Conservation (phyloP, 176 grass and related monocot genomes). For the Olyra latifolia region DNA sequence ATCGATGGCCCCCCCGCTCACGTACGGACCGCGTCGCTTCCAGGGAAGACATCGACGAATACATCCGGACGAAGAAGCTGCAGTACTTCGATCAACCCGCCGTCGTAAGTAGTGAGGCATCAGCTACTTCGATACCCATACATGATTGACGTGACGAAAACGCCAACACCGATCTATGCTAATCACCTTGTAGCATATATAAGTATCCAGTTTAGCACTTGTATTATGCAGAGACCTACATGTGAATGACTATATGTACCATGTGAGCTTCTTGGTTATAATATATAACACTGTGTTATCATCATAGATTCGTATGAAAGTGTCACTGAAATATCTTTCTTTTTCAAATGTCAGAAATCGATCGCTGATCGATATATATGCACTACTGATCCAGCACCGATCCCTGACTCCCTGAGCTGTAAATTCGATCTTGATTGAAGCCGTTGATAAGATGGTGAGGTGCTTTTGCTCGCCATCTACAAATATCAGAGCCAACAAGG, state of each 20-base stretch:
- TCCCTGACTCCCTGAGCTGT: background rate
- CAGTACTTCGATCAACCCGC: slow-evolving; percentile 16
- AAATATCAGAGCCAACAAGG: no score
- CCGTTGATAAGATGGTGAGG: background rate
- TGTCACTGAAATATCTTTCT: background rate
- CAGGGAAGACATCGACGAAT: background rate
- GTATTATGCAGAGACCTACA: no score
- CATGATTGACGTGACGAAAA: no score
- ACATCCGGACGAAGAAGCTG: slow-evolving; percentile 9
- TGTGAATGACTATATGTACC: no score
- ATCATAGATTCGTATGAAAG: slow-evolving; percentile 10
- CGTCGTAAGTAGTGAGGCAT: background rate
- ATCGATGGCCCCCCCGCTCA: background rate
- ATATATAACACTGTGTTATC: background rate
- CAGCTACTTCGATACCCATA: no score
- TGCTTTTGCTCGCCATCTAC: background rate
- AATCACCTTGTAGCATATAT: no score
- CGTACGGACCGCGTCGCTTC: background rate
- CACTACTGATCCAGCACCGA: background rate
- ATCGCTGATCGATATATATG: background rate
- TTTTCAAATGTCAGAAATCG: background rate
- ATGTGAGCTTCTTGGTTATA: background rate
- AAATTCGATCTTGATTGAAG: background rate
- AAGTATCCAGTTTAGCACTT: background rate
- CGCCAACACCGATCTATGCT: no score